Evolutionary conservation across 129 eudicot species (phyloP), one percentile per base, ranked within the genome.

Genomic region (Arctium minus): DNA sequence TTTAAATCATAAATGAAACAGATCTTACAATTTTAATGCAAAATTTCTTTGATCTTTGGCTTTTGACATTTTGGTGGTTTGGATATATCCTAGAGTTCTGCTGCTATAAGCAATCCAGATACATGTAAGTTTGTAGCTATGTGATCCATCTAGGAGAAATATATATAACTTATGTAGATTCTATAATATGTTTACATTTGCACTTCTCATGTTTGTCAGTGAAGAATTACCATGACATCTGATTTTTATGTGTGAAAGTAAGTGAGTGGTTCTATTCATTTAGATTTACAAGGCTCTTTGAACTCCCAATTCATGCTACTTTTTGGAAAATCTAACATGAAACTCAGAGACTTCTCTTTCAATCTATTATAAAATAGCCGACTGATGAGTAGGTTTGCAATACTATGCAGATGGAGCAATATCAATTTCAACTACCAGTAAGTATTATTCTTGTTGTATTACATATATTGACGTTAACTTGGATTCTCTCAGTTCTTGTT

Each of bases 331-430:
- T 65, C 30, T 76, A 68, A 76, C 72, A 1, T 53, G 62, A 29
- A 71, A 50, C 36, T 7, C 7, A 48, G 48, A 4, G 70, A 8
- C 29, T n/a, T 31, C 77, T 33, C 29, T 70, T 77, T 38, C 42
- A 73, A 3, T 71, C 6, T 73, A 1, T 77, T 50, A 50, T 73
- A 35, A 56, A 12, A 30, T 17, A 5, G 42, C 80, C 68, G 33
- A 77, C 86, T 90, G 73, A 86, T 70, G n/a, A 42, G 53, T 46
- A 2, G 67, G 60, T 70, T 80, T 79, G 6, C 8, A 13, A 42
- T 69, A n/a, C 73, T 4, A 68, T 91, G 97, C 97, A 95, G 99
- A 91, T 95, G 99, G 99, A 76, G 60, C 85, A 80, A 85, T 95
- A 85, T 91, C 92, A 71, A 18, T 95, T 79, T 88, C 90, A 35